phyloP scores from a whole-genome alignment of 306 rosid species.

The Trichosanthes truncata region DNA sequence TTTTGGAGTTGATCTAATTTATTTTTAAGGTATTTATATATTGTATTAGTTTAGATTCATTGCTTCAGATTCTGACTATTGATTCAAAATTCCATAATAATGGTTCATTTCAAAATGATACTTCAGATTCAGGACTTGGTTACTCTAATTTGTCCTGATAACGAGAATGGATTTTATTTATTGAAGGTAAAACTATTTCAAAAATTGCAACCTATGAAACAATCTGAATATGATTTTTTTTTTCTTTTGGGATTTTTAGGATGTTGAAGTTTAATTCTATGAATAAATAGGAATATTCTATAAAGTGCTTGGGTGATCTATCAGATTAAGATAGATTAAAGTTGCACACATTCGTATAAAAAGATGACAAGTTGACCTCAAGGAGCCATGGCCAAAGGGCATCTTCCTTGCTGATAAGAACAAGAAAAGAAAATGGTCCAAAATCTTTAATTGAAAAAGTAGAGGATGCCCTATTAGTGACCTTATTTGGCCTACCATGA shows the following conservation, averaged over 20 bases:
- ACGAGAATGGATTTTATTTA: too few relatives aligned
- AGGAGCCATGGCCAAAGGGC: background rate
- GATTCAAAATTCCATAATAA: background rate
- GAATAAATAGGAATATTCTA: background rate
- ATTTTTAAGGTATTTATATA: background rate
- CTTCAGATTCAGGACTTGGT: too few relatives aligned
- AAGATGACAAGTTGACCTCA: slow-evolving; percentile 1
- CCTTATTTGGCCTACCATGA: background rate
- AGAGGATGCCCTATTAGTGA: background rate
- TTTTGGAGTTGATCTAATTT: background rate
- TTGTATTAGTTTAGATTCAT: background rate
- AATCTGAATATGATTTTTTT: background rate
- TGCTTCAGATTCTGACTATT: background rate
- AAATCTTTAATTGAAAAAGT: background rate
- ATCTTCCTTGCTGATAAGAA: background rate
- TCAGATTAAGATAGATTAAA: background rate
- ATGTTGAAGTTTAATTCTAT: background rate
- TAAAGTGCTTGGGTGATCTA: background rate
- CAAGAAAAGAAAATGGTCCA: slow-evolving; percentile 1
- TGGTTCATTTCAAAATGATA: background rate
- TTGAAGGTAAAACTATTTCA: too few relatives aligned
- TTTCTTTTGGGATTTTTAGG: background rate
- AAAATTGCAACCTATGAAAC: background rate
- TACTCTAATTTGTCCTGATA: too few relatives aligned
- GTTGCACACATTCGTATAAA: slow-evolving; percentile 6